phyloP scores from a whole-genome alignment of 495 filamentous ascomycete genomes.

The Astrothelium macrocarpum region DNA sequence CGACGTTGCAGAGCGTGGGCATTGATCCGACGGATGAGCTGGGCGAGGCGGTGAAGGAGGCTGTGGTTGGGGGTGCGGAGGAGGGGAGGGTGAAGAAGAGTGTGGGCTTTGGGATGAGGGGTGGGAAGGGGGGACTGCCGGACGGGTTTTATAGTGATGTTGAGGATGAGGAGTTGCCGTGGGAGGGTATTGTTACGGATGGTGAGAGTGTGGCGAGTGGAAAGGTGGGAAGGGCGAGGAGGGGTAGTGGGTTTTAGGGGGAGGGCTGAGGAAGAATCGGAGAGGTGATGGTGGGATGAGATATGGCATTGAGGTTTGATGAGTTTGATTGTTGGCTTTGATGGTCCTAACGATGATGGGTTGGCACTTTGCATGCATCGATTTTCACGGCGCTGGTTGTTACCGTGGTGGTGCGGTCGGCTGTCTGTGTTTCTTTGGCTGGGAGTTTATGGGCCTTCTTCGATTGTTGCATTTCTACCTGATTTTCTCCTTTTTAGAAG shows the following conservation, averaged over 20 bases:
- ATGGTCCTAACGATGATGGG: not conserved
- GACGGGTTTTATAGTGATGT: slow-evolving; percentile 11
- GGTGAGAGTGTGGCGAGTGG: slow-evolving; percentile 8
- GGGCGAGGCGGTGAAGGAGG: slow-evolving; percentile 7
- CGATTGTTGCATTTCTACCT: not conserved
- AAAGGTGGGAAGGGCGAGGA: not conserved
- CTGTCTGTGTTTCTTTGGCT: not conserved
- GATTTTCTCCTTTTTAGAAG: not conserved
- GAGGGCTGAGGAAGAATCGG: not conserved
- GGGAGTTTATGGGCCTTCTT: not conserved
- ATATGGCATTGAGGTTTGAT: too few species aligned
- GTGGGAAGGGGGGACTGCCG: slow-evolving; percentile 5
- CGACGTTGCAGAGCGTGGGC: slow-evolving; percentile 18
- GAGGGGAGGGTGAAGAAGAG: slow-evolving; percentile 7
- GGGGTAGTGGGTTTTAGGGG: not conserved
- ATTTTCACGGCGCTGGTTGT: not conserved
- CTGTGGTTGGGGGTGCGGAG: not conserved
- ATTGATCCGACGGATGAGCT: slow-evolving; percentile 11
- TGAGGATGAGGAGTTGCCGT: slow-evolving; percentile 19
- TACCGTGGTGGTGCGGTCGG: not conserved
- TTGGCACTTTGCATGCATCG: not conserved
- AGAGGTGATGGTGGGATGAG: not conserved
- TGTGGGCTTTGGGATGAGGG: not conserved
- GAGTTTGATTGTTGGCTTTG: not conserved
- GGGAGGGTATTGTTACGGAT: slow-evolving; percentile 22